Conservation (phyloP, 306 rosid species). For the Quercus berberidifolia region DNA sequence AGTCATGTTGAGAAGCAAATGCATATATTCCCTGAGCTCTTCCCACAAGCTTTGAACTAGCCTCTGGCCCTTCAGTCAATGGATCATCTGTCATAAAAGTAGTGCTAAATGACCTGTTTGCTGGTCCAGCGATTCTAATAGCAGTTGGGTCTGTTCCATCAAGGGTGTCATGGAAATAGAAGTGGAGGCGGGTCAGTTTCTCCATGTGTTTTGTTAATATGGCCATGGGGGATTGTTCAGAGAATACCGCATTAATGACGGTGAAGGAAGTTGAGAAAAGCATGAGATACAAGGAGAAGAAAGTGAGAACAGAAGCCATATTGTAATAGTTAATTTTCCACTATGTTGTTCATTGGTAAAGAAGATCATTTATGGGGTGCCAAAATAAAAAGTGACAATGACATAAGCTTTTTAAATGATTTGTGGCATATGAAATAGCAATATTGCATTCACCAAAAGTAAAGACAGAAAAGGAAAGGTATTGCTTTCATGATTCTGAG, state of each 20-base stretch:
- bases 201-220: slow-evolving; percentile 15
- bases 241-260: slow-evolving; percentile 6
- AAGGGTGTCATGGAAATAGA: slow-evolving; percentile 44
- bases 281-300: not conserved
- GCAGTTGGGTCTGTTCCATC: slow-evolving; percentile 30
- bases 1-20: slow-evolving; percentile 35
- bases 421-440: too few relatives aligned
- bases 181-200: slow-evolving; percentile 38
- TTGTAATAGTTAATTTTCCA: not conserved
- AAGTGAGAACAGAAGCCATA: slow-evolving; percentile 6
- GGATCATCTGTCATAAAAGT: slow-evolving; percentile 22
- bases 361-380: not conserved
- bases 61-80: slow-evolving; percentile 23
- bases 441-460: too few relatives aligned
- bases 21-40: slow-evolving; percentile 43
- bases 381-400: not conserved
- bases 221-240: not conserved
- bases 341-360: not conserved
- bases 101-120: slow-evolving; percentile 15
- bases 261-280: not conserved
- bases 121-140: slow-evolving; percentile 10
- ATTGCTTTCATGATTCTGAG: too few relatives aligned
- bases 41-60: slow-evolving; percentile 30
- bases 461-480: too few relatives aligned
- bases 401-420: too few relatives aligned